phyloP scores from a whole-genome alignment of 495 filamentous ascomycete genomes.

The Chaetomium tenue region DNA sequence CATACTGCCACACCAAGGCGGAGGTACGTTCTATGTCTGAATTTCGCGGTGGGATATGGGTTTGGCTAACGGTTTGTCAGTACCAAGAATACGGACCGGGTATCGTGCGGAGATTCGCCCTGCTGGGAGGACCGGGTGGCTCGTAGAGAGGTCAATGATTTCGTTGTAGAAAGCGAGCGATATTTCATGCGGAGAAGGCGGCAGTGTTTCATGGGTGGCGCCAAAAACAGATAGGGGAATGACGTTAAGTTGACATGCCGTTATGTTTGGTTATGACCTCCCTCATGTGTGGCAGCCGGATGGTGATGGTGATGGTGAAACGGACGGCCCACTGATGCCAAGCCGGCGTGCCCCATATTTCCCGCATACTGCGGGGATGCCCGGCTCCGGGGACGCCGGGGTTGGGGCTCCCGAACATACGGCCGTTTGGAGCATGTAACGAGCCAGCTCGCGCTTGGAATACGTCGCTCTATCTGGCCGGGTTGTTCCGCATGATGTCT shows the following conservation, averaged over 20 bases:
- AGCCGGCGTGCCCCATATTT: conserved; percentile 2
- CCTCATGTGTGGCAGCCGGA: no score
- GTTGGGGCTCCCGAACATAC: not conserved
- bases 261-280: not conserved
- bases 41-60: not conserved
- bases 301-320: no score
- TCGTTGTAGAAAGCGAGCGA: conserved; percentile 28
- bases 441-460: no score
- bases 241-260: conserved; percentile 9
- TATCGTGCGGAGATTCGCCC: conserved; percentile 91
- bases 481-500: no score
- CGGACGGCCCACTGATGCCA: not conserved
- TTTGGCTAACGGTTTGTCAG: conserved; percentile 39
- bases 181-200: conserved; percentile 23
- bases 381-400: not conserved
- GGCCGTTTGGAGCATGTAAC: no score
- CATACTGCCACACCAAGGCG: conserved; percentile 98
- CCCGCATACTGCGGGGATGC: not conserved
- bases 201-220: conserved; percentile 21
- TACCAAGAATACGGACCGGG: conserved; percentile 94
- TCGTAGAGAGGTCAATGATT: conserved; percentile 39
- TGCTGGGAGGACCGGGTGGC: conserved; percentile 86
- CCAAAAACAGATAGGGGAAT: conserved; percentile 26
- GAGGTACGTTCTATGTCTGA: conserved; percentile 45
- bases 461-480: not conserved